A percentile compares a stretch with the other conserved stretches of the same genome.
phyloP scores from a whole-genome alignment of 345 rosid genomes.

The Salix brachista region DNA sequence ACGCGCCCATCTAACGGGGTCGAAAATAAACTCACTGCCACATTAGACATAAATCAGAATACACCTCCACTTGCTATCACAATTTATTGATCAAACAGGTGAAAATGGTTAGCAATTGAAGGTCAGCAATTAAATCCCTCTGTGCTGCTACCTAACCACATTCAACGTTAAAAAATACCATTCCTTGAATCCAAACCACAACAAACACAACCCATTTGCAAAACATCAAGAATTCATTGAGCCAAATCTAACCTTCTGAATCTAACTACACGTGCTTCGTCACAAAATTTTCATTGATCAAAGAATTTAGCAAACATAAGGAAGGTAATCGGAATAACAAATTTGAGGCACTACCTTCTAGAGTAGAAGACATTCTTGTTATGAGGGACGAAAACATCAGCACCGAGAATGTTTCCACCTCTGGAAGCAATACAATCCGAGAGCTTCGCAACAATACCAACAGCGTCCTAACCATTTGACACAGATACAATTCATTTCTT shows the following conservation, averaged over 20 bases:
- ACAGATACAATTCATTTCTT: background rate
- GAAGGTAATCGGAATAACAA: background rate
- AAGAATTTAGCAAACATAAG: background rate
- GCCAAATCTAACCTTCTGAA: background rate
- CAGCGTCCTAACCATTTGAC: slow-evolving; percentile 48
- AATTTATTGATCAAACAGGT: background rate
- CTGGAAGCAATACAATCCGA: slow-evolving; percentile 91
- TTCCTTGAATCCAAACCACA: background rate
- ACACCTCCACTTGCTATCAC: background rate
- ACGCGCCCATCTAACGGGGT: slow-evolving; percentile 75
- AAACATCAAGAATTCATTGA: background rate
- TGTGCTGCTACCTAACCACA: background rate
- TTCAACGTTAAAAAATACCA: too few relatives aligned
- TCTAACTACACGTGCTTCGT: background rate
- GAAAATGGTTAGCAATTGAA: too few relatives aligned
- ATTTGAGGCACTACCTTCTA: slow-evolving; percentile 50
- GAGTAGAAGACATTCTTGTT: slow-evolving; percentile 79
- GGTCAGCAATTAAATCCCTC: too few relatives aligned
- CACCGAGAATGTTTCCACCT: slow-evolving; percentile 86
- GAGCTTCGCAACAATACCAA: slow-evolving; percentile 85
- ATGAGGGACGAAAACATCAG: slow-evolving; percentile 86
- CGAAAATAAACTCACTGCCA: slow-evolving; percentile 69
- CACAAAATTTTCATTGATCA: background rate
- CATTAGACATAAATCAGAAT: slow-evolving; percentile 4
- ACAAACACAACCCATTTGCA: background rate